These are phyloP conservation scores for Aurinia saxatilis DNA, from an alignment of 345 rosid species.

Conservation along the genomic window DNA sequence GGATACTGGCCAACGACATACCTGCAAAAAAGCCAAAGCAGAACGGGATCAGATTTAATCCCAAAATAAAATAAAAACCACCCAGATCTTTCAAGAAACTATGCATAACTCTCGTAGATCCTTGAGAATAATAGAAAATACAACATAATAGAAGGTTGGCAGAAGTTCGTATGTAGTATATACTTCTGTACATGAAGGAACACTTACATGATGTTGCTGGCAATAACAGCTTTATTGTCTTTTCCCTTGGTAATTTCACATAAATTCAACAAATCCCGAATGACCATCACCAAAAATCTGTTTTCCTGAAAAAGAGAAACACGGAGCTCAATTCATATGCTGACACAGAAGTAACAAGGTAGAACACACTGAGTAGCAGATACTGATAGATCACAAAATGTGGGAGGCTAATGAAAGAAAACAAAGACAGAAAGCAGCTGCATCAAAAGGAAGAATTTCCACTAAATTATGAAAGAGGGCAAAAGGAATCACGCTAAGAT, in stretches of 20 bases:
- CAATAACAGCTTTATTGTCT: slow-evolving; percentile 98
- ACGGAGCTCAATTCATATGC: neutral
- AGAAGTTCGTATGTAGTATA: neutral
- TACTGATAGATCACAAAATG: slow-evolving; percentile 5
- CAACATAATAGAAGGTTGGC: neutral
- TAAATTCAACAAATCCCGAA: slow-evolving; percentile 87
- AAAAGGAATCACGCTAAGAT: neutral
- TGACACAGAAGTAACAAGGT: slow-evolving; percentile 4
- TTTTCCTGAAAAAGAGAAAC: slow-evolving; percentile 61
- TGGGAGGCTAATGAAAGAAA: neutral
- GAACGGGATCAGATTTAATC: neutral
- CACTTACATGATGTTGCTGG: slow-evolving; percentile 97
- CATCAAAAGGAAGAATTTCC: neutral
- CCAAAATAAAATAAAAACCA: neutral
- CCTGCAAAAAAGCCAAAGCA: slow-evolving; percentile 45
- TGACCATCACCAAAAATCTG: slow-evolving; percentile 97
- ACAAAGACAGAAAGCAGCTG: neutral
- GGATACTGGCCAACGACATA: slow-evolving; percentile 99
- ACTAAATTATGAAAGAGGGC: neutral
- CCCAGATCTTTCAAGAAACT: neutral
- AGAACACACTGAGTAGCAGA: slow-evolving; percentile 2
- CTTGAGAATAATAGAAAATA: neutral
- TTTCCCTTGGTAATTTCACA: slow-evolving; percentile 98
- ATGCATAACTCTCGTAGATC: neutral
- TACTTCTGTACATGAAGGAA: neutral